Conservation (phyloP, 2,329 filamentous ascomycete species). For the Tolypocladium tropicale region DNA sequence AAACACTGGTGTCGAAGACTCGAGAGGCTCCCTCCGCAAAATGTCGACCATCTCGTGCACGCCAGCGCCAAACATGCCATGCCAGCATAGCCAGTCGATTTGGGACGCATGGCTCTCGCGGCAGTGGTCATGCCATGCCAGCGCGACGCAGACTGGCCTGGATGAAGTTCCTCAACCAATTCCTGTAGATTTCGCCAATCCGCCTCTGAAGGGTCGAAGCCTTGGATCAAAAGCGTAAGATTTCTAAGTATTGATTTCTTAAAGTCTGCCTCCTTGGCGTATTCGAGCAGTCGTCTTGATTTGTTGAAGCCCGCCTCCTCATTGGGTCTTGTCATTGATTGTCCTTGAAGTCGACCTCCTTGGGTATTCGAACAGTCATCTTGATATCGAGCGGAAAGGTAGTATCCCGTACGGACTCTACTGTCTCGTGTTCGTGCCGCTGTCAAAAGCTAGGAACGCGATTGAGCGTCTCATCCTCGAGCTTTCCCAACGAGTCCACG, state of each 20-base stretch:
- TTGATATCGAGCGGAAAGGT: conserved; percentile 17
- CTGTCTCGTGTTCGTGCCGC: too few species aligned
- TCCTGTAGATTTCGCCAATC: conserved; percentile 4
- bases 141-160: too few species aligned
- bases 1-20: too few species aligned
- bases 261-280: conserved; percentile 6
- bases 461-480: too few species aligned
- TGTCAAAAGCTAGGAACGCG: too few species aligned
- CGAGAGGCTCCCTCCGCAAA: too few species aligned
- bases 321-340: too few species aligned
- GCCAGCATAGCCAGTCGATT: conserved; percentile 4
- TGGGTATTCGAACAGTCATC: too few species aligned
- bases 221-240: conserved; percentile 10
- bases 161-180: neutral
- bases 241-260: conserved; percentile 9
- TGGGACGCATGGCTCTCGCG: conserved; percentile 11
- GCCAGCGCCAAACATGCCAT: conserved; percentile 14
- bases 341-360: too few species aligned
- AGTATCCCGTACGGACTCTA: conserved; percentile 21
- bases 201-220: conserved; percentile 1
- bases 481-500: conserved; percentile 51
- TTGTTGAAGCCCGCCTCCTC: too few species aligned
- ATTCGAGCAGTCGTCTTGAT: conserved; percentile 13
- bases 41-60: conserved; percentile 16
- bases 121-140: conserved; percentile 1